These are phyloP conservation scores for Sclerotinia minor DNA, from an alignment of 2,329 filamentous ascomycete genomes.

Conservation along the genomic window DNA sequence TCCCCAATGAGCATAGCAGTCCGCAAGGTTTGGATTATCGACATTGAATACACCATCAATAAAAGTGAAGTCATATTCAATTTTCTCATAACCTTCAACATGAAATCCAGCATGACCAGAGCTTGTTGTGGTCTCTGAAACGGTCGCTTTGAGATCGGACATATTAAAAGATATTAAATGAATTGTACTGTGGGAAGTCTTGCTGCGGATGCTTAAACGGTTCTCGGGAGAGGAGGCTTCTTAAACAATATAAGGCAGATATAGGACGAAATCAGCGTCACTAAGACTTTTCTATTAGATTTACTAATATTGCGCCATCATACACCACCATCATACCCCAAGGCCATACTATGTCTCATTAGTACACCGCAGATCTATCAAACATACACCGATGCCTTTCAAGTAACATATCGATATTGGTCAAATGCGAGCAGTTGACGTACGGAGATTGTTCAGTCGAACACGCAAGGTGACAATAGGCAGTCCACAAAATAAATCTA, in stretches of 20 bases:
- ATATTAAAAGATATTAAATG: slow-evolving; percentile 46
- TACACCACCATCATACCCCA: slow-evolving; percentile 9
- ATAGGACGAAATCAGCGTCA: neutral
- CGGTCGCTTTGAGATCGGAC: slow-evolving; percentile 69
- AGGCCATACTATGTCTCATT: slow-evolving; percentile 14
- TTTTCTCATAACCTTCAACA: slow-evolving; percentile 73
- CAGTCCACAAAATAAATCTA: slow-evolving; percentile 7
- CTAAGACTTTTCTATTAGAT: slow-evolving; percentile 13
- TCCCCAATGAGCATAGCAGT: slow-evolving; percentile 65
- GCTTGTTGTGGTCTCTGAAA: slow-evolving; percentile 57
- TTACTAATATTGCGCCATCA: slow-evolving; percentile 14
- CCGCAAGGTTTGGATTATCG: slow-evolving; percentile 59
- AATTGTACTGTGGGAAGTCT: neutral
- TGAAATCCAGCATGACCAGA: slow-evolving; percentile 56
- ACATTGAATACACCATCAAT: slow-evolving; percentile 67
- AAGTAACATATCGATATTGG: slow-evolving; percentile 16
- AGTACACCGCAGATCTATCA: slow-evolving; percentile 11
- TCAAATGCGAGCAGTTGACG: slow-evolving; percentile 17
- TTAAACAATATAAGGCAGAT: slow-evolving; percentile 6
- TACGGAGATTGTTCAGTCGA: slow-evolving; percentile 11
- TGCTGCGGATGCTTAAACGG: neutral
- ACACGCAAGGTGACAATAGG: slow-evolving; percentile 10
- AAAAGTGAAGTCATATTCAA: slow-evolving; percentile 74
- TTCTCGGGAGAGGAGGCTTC: slow-evolving; percentile 2
- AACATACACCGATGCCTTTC: neutral